A percentile compares a stretch with the other conserved stretches of the same genome.
These are phyloP conservation scores for Capronia coronata DNA, from an alignment of 2,329 filamentous ascomycete species.

Conservation along the genomic window DNA sequence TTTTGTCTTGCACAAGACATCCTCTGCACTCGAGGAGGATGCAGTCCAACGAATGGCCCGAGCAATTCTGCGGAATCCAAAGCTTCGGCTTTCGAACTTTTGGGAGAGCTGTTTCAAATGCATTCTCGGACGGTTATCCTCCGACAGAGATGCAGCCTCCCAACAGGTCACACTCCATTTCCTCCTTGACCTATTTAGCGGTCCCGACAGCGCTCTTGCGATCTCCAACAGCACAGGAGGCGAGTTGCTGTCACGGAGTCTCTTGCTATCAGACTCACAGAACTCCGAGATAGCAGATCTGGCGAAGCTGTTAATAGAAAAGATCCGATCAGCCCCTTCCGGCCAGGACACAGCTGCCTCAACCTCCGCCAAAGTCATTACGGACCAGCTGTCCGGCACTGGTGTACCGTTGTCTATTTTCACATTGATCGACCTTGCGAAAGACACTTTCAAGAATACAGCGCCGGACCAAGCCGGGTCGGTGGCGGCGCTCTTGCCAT, in stretches of 20 bases:
- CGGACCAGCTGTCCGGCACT: constrained; percentile 24
- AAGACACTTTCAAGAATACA: constrained; percentile 41
- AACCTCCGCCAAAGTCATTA: constrained; percentile 19
- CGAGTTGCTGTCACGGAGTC: constrained; percentile 17
- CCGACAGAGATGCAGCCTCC: constrained; percentile 15
- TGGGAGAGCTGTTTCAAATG: constrained; percentile 26
- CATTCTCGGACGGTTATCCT: constrained; percentile 19
- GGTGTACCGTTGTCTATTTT: constrained; percentile 22
- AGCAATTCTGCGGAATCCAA: constrained; percentile 34
- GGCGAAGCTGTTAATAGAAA: constrained; percentile 14
- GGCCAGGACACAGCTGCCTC: constrained; percentile 5
- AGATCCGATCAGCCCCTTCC: constrained; percentile 11
- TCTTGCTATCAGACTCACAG: constrained; percentile 23
- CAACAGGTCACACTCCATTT: constrained; percentile 7
- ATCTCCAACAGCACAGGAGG: constrained; percentile 3
- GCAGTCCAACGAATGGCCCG: constrained; percentile 22
- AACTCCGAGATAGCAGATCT: constrained; percentile 13
- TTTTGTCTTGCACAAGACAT: constrained; percentile 35
- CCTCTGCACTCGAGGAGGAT: constrained; percentile 33
- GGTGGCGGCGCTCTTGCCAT: constrained; percentile 47
- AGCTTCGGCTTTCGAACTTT: constrained; percentile 35
- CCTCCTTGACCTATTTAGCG: neutral
- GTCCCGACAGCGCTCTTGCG: neutral
- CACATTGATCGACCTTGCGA: constrained; percentile 47
- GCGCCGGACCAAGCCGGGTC: neutral